These are phyloP conservation scores for Ligustrum vulgare DNA, from an alignment of 257 asterid species.

Conservation along the genomic window DNA sequence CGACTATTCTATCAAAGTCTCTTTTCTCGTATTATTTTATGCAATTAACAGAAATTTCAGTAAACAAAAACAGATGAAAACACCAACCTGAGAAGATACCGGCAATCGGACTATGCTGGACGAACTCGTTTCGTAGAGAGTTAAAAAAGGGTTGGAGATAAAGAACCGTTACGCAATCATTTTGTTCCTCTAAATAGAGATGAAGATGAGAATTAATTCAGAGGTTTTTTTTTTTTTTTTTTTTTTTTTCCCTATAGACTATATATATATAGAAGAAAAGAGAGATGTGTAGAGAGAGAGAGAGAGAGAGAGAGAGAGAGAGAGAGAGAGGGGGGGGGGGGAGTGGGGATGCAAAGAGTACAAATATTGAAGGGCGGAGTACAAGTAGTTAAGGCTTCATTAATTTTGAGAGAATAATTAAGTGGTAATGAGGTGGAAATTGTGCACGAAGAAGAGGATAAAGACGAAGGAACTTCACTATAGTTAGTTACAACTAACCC, in stretches of 20 bases:
- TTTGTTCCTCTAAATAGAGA: conserved; percentile 12
- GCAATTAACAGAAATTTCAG: too few relatives aligned
- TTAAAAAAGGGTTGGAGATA: not conserved
- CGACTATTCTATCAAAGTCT: too few relatives aligned
- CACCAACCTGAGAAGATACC: too few relatives aligned
- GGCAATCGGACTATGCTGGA: too few relatives aligned
- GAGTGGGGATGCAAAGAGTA: too few relatives aligned
- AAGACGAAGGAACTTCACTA: conserved; percentile 36
- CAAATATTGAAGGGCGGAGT: conserved; percentile 25
- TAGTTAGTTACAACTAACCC: conserved; percentile 28
- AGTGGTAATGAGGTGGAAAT: conserved; percentile 45
- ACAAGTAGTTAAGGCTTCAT: conserved; percentile 23
- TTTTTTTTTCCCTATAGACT: too few relatives aligned
- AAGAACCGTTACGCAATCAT: conserved; percentile 18
- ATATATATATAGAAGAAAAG: conserved; percentile 30
- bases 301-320: conserved; percentile 7
- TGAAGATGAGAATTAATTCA: conserved; percentile 27
- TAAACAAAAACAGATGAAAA: too few relatives aligned
- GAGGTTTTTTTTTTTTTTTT: not conserved
- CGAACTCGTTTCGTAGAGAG: not conserved
- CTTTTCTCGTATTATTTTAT: too few relatives aligned
- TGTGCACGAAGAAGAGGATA: conserved; percentile 36
- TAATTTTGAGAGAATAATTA: conserved; percentile 19
- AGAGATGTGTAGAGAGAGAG: conserved; percentile 18
- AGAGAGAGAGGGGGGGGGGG: too few relatives aligned